These are phyloP conservation scores for Orbilia ellipsospora DNA, from an alignment of 2,329 filamentous ascomycete species.

Conservation along the genomic window DNA sequence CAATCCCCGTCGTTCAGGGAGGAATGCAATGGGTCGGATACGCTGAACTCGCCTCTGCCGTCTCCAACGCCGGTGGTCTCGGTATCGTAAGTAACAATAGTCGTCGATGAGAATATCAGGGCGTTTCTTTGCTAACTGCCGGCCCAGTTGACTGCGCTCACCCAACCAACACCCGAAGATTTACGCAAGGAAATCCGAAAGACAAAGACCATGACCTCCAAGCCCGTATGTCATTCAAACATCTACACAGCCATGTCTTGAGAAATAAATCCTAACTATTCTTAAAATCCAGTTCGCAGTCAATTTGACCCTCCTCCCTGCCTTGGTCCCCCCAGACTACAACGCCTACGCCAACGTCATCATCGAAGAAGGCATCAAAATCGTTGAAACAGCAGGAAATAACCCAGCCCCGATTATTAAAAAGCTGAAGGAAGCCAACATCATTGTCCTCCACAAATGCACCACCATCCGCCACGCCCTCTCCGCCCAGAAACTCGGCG, in stretches of 20 bases:
- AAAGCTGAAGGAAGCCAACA: conserved; percentile 79
- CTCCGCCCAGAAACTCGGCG: conserved; percentile 90
- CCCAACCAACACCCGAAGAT: conserved; percentile 89
- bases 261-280: neutral
- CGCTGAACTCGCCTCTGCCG: conserved; percentile 79
- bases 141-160: conserved; percentile 77
- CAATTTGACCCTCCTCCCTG: conserved; percentile 92
- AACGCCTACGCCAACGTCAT: conserved; percentile 88
- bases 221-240: conserved; percentile 64
- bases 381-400: conserved; percentile 88
- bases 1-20: conserved; percentile 84
- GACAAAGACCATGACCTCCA: conserved; percentile 80
- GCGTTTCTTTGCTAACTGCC: neutral
- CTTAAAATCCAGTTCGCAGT: conserved; percentile 75
- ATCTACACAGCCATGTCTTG: neutral
- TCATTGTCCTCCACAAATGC: conserved; percentile 93
- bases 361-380: conserved; percentile 89
- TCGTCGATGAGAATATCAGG: neutral
- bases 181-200: conserved; percentile 91
- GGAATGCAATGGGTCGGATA: conserved; percentile 90
- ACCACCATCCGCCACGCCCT: conserved; percentile 94
- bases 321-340: conserved; percentile 91
- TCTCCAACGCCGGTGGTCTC: conserved; percentile 83
- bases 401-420: conserved; percentile 88
- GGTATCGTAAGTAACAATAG: conserved; percentile 68